A percentile compares a stretch with the other conserved stretches of the same genome.
phyloP scores from a whole-genome alignment of 108 stramenopile genomes.

The Pseudonitzschia delicatissima region DNA sequence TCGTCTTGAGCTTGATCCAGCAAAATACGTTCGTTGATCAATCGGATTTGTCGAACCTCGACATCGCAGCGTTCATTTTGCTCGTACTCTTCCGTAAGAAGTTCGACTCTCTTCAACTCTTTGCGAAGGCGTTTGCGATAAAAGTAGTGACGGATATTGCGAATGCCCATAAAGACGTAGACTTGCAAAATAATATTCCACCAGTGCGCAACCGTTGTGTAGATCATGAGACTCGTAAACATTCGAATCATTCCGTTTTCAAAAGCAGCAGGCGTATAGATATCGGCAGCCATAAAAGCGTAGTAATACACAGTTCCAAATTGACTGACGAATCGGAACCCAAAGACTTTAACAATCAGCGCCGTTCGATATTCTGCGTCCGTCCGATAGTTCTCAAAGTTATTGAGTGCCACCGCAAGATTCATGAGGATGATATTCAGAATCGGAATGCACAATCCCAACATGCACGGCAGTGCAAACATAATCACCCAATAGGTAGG shows the following conservation, averaged over 20 bases:
- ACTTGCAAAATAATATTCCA: slow-evolving; percentile 84
- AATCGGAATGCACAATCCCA: slow-evolving; percentile 81
- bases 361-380: slow-evolving; percentile 86
- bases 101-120: slow-evolving; percentile 58
- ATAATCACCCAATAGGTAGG: slow-evolving; percentile 82
- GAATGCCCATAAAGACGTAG: slow-evolving; percentile 71
- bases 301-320: slow-evolving; percentile 97
- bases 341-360: slow-evolving; percentile 96
- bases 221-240: slow-evolving; percentile 70
- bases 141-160: slow-evolving; percentile 54
- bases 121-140: slow-evolving; percentile 44
- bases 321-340: slow-evolving; percentile 97
- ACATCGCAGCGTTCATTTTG: slow-evolving; percentile 26
- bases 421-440: slow-evolving; percentile 80
- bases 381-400: slow-evolving; percentile 96
- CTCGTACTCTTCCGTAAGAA: slow-evolving; percentile 46
- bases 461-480: slow-evolving; percentile 71
- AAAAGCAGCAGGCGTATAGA: slow-evolving; percentile 38
- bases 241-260: slow-evolving; percentile 85
- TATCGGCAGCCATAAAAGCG: slow-evolving; percentile 62
- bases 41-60: slow-evolving; percentile 26
- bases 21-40: slow-evolving; percentile 75
- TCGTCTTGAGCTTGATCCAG: slow-evolving; percentile 85
- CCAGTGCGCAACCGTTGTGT: slow-evolving; percentile 84
- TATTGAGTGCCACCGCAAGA: slow-evolving; percentile 73